phyloP scores from a whole-genome alignment of 495 filamentous ascomycete genomes.

The Durotheca rogersii region DNA sequence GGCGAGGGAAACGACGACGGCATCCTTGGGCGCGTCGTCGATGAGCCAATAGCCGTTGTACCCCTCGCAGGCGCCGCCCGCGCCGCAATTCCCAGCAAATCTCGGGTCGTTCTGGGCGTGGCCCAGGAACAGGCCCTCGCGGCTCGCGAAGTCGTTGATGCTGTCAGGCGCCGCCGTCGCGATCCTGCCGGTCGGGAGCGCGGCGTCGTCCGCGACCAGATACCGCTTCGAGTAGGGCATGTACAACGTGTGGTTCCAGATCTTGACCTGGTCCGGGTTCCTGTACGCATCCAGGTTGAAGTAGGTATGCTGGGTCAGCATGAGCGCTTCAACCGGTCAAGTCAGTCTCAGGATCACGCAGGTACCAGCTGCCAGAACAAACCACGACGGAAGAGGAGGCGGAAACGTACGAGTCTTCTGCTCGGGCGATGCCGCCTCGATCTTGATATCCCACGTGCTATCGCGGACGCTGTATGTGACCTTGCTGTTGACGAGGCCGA shows the following conservation, averaged over 20 bases:
- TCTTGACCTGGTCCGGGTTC: conserved; percentile 55
- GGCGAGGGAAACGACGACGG: conserved; percentile 57
- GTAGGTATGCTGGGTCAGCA: conserved; percentile 79
- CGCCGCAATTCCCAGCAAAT: conserved; percentile 67
- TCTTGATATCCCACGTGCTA: conserved; percentile 56
- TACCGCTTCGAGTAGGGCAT: conserved; percentile 71
- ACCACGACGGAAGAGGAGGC: not conserved
- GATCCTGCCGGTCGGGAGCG: conserved; percentile 73
- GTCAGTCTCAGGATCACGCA: conserved; percentile 31
- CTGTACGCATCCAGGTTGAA: conserved; percentile 83
- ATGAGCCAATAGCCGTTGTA: conserved; percentile 79
- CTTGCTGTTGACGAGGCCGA: conserved; percentile 68
- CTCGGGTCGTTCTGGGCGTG: conserved; percentile 55
- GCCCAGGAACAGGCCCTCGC: conserved; percentile 62
- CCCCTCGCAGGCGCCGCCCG: conserved; percentile 64
- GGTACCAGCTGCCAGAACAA: too few species aligned
- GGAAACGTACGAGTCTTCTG: conserved; percentile 48
- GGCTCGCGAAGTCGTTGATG: conserved; percentile 71
- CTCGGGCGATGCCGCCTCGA: conserved; percentile 52
- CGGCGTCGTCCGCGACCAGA: conserved; percentile 65
- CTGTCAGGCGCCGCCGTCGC: conserved; percentile 53
- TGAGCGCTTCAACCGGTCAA: conserved; percentile 46
- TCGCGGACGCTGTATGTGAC: conserved; percentile 66
- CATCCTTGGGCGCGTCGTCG: conserved; percentile 60
- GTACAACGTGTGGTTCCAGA: conserved; percentile 70